These are phyloP conservation scores for Luffa aegyptiaca DNA, from an alignment of 306 rosid genomes.

Conservation along the genomic window DNA sequence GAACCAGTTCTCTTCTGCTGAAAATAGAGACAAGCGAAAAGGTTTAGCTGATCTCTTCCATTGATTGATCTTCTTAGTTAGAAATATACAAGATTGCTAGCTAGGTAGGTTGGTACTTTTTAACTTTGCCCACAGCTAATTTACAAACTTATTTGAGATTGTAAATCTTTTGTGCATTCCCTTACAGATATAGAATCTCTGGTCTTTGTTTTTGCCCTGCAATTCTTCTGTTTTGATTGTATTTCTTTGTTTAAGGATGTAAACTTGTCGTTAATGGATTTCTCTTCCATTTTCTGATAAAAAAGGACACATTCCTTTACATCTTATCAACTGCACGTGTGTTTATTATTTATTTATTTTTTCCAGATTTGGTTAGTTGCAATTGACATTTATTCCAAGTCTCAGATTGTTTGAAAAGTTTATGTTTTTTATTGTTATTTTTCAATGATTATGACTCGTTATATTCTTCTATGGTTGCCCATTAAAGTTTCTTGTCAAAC, in stretches of 20 bases:
- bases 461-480: neutral
- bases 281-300: constrained; percentile 1
- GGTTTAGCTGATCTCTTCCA: neutral
- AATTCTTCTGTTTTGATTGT: neutral
- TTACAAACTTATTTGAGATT: constrained; percentile 3
- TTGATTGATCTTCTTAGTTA: neutral
- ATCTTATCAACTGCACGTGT: neutral
- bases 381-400: neutral
- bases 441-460: neutral
- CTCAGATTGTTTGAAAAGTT: neutral
- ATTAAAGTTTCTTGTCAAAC: no score
- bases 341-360: neutral
- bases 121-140: constrained; percentile 1
- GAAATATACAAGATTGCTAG: constrained; percentile 5
- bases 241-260: neutral
- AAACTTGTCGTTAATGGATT: neutral
- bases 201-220: neutral
- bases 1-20: neutral
- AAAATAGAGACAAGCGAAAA: neutral
- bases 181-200: neutral
- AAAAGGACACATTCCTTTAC: neutral
- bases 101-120: neutral
- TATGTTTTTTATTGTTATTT: neutral
- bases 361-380: neutral
- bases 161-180: constrained; percentile 10